A percentile compares a stretch with the other conserved stretches of the same genome.
Evolutionary conservation across 2,329 filamentous ascomycete species (phyloP).

Genomic region (Aschersonia sp.): DNA sequence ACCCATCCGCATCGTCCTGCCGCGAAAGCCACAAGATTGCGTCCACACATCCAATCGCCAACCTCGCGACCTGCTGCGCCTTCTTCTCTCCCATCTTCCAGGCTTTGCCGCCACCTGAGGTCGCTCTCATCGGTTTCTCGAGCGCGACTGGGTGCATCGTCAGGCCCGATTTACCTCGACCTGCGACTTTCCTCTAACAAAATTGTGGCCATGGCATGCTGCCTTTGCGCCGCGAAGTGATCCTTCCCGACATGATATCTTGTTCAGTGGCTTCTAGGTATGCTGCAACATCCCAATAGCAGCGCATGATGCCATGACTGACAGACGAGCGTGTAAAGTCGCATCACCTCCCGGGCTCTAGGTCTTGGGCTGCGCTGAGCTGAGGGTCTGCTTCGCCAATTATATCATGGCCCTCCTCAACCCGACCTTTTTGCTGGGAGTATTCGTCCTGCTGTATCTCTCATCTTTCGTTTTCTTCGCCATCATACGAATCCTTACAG

Average conservation of each 20-base stretch:
- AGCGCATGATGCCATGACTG: background rate
- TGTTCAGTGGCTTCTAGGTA: background rate
- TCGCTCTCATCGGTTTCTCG: no score
- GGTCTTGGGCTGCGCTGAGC: background rate
- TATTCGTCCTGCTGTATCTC: conserved; percentile 75
- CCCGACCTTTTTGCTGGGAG: conserved; percentile 74
- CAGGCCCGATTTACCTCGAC: no score
- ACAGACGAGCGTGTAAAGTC: background rate
- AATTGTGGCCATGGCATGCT: background rate
- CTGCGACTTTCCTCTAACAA: no score
- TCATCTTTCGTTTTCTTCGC: conserved; percentile 89
- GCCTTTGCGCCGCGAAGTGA: background rate
- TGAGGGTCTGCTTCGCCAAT: background rate
- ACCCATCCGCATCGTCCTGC: background rate
- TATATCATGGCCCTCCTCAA: conserved; percentile 46
- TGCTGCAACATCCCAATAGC: no score
- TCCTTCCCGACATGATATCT: background rate
- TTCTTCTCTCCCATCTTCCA: no score
- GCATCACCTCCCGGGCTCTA: background rate
- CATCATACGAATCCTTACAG: conserved; percentile 79
- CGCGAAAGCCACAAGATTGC: background rate
- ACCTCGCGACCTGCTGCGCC: no score
- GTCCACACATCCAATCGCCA: no score
- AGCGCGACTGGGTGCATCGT: no score
- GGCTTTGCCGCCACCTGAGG: no score